Percentiles rank a stretch among this genome's conserved stretches.
Conservation (phyloP, 805 yeast genomes). For the Yarrowia sp. region DNA sequence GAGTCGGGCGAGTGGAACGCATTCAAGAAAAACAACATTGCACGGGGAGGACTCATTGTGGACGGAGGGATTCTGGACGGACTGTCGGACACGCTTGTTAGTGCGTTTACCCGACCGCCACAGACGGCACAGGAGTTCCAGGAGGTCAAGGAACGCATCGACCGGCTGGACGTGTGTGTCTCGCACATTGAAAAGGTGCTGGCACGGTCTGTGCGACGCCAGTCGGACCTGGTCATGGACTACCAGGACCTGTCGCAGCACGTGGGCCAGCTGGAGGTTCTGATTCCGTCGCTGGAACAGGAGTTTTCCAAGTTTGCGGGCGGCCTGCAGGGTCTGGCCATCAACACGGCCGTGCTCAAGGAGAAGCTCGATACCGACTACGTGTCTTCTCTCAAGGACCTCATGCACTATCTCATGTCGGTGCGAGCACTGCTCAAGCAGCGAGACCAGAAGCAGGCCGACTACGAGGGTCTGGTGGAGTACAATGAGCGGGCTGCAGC, state of each 20-base stretch:
- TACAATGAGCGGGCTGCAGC: conserved; percentile 66
- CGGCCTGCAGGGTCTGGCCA: conserved; percentile 46
- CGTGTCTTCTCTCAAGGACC: conserved; percentile 75
- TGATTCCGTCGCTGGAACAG: conserved; percentile 45
- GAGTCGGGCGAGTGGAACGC: conserved; percentile 74
- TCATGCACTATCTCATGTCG: conserved; percentile 73
- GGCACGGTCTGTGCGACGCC: conserved; percentile 64
- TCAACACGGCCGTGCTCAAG: conserved; percentile 45
- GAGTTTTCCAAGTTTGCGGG: conserved; percentile 47
- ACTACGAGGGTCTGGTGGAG: conserved; percentile 79
- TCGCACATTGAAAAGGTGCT: conserved; percentile 74
- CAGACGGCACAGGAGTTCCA: conserved; percentile 68
- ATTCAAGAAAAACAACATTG: conserved; percentile 40
- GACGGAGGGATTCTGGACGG: conserved; percentile 58
- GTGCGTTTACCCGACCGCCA: conserved; percentile 79
- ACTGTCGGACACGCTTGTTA: conserved; percentile 86
- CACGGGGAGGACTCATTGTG: conserved; percentile 13
- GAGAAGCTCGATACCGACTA: conserved; percentile 71
- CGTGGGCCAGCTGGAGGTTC: conserved; percentile 59
- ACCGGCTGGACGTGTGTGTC: conserved; percentile 80
- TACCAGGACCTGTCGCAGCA: conserved; percentile 68
- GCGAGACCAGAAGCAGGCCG: conserved; percentile 88
- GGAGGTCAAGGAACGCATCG: conserved; percentile 76
- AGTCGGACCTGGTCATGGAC: conserved; percentile 70
- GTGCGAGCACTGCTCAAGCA: conserved; percentile 67